Base-by-base conservation (phyloP, 345 rosid species). In the Draba incana region DNA sequence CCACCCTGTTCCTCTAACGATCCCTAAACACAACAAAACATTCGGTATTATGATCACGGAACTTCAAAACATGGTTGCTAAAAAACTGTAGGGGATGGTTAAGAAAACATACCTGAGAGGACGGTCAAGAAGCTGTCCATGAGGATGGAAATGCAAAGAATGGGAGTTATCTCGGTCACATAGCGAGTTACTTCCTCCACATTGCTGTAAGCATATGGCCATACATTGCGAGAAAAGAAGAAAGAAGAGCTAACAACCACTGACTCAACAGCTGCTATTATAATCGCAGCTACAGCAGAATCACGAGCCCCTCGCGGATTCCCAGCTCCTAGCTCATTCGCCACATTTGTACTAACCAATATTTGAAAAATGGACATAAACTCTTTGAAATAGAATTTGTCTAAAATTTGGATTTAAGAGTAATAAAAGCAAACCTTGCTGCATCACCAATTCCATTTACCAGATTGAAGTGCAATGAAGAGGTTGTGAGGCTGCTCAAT, bases 1-100 rank as follows among this genome's bases (percentile, higher is more conserved):
- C 91, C 90, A 82, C 5, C 96, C 89, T 33, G 81, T 65, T 47
- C 92, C 96, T 75, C 92, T 85, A 10, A 86, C 88, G 33, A 84
- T 69, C 35, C 92, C 96, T 84, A 20, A 66, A 54, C 50, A 67
- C 6, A 46, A 23, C 3, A 2, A 27, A 42, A 42, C 45, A 52
- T 20, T 37, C 9, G 24, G 25, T 37, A 20, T 50, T 4, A 48
- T 8, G 14, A 33, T 24, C 54, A 57, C 28, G 0, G 9, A 42
- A 24, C 3, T 28, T 1, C 2, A n/a, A 31, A 38, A 15, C 13
- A 15, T 0, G 20, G 62, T 44, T 47, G 5, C 9, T 46, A 20
- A 44, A 43, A 20, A 44, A 43, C 62, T 42, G 5, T 16, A 43
- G 4, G 24, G 5, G 41, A 64, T 51, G 14, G 48, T 44, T 49